These are phyloP conservation scores for Calophaca sinica DNA, from an alignment of 306 rosid species.

Conservation along the genomic window DNA sequence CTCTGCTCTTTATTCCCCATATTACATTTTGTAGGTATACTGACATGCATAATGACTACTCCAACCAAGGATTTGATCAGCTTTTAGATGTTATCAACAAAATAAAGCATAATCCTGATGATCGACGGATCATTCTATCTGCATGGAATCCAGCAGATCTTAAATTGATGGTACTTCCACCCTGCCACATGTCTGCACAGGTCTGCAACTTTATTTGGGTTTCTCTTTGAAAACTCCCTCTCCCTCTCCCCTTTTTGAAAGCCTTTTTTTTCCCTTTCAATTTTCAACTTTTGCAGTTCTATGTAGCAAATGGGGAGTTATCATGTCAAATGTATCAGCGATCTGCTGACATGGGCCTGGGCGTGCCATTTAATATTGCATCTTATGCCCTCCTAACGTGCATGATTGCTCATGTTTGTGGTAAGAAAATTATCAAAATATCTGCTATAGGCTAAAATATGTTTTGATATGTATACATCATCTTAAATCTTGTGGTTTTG, in stretches of 20 bases:
- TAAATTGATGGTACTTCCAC: constrained; percentile 94
- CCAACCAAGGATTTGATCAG: constrained; percentile 94
- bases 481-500: constrained; percentile 16
- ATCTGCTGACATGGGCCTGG: constrained; percentile 93
- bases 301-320: constrained; percentile 85
- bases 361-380: constrained; percentile 95
- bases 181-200: constrained; percentile 98
- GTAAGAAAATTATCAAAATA: constrained; percentile 60
- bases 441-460: constrained; percentile 27
- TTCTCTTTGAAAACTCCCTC: constrained; percentile 16
- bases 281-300: constrained; percentile 69
- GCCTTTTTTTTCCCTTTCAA: neutral
- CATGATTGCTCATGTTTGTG: constrained; percentile 97
- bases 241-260: neutral
- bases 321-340: constrained; percentile 99
- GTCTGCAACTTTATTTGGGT: constrained; percentile 51
- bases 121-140: constrained; percentile 83
- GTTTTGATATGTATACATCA: neutral
- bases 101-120: constrained; percentile 84
- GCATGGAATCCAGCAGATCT: constrained; percentile 97
- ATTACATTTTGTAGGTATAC: constrained; percentile 67
- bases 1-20: constrained; percentile 3
- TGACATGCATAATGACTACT: constrained; percentile 86
- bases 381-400: constrained; percentile 94
- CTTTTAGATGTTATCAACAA: constrained; percentile 83